Base-by-base conservation (phyloP, 2,329 filamentous ascomycete species). In the Colletotrichum higginsianum region DNA sequence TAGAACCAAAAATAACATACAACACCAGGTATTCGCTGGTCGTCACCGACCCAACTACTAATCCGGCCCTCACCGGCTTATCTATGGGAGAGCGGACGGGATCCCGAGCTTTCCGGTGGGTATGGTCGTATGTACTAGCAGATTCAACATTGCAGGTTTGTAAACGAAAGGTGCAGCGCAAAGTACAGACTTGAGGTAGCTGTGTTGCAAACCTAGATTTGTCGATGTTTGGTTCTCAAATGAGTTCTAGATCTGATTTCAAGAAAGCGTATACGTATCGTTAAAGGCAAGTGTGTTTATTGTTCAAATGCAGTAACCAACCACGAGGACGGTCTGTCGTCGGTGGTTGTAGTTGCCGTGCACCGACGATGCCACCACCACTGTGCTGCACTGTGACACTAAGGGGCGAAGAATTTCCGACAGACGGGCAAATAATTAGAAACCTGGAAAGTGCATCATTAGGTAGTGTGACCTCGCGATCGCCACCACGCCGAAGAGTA, bases 381-480 rank as follows among this genome's bases (percentile, higher is more conserved):
- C 61, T 64, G 58, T 61, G 38, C 49, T 46, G 23, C 57, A 64
- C 61, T 64, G 61, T 55, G 58, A 21, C 58, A 18, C 26, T 47
- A 49, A 7, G 60, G 60, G 55, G 35, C 11, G 26, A 30, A 44
- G 44, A 55, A 46, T 35, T 18, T 23, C 38, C 6, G 16, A 12
- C 35, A 23, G 61, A 21, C 21, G 11, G 4, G 26, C 26, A 13
- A 18, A n/a, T 30, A 26, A 16, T 16, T 38, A 30, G 30, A 26
- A 23, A 18, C 15, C 21, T 38, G 5, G 42, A 18, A 57, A 46
- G 30, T 13, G 35, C 21, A 44, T 38, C 18, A 16, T 47, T 21
- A 12, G 30, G 23, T 42, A 18, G 35, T 21, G 52, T 56, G 30
- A 40, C n/a, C 53, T 15, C 40, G 52, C 38, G 53, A 13, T 56